Conservation (phyloP, 306 rosid genomes). For the Inga laurina region DNA sequence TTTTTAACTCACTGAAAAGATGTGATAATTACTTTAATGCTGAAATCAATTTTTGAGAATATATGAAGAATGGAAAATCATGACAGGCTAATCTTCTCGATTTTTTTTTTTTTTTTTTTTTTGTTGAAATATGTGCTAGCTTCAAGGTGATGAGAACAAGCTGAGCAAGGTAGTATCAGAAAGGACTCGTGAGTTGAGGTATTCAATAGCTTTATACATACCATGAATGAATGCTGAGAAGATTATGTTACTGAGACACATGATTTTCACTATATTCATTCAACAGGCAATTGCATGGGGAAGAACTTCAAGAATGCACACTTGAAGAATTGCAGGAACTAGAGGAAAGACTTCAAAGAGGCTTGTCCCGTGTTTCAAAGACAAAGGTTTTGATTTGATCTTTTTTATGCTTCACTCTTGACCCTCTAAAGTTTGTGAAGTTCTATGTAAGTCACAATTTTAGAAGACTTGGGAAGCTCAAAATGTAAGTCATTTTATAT, state of each 20-base stretch:
- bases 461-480: too few species aligned
- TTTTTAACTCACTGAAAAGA: background rate
- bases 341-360: slow-evolving; percentile 2
- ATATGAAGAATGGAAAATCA: background rate
- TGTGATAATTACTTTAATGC: too few species aligned
- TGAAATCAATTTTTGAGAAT: background rate
- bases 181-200: slow-evolving; percentile 28
- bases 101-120: background rate
- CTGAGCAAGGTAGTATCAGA: background rate
- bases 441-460: too few species aligned
- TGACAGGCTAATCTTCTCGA: background rate
- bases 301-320: slow-evolving; percentile 17
- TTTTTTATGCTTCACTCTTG: background rate
- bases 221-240: too few species aligned
- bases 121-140: background rate
- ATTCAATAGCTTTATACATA: background rate
- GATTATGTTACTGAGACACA: background rate
- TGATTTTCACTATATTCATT: background rate
- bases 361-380: slow-evolving; percentile 12
- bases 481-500: too few species aligned
- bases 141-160: background rate
- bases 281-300: slow-evolving; percentile 15
- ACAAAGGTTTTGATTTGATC: slow-evolving; percentile 3
- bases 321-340: slow-evolving; percentile 10
- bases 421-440: too few species aligned